Base-by-base conservation (phyloP, 345 rosid species). In the Moricandia arvensis region DNA sequence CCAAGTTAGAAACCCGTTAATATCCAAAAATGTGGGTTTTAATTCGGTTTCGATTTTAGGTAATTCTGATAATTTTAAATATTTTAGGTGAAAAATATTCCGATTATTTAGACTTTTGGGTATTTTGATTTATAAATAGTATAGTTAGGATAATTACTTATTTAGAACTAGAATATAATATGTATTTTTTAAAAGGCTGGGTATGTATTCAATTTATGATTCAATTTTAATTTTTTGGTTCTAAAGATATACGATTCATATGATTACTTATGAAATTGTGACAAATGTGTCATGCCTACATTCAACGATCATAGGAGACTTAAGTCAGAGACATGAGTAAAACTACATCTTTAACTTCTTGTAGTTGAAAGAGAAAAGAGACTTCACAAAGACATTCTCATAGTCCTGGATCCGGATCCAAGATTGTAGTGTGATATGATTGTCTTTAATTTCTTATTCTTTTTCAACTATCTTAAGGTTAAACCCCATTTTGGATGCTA, bases 371-470 rank as follows among this genome's bases (percentile, higher is more conserved):
- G 43, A 63, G 13, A 59, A 54, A 54, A 43, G 75, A 70, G 80
- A 69, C 65, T 41, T 76, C 51, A 70, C 80, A 41, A 63, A 63
- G 76, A 77, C 45, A 77, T 71, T 77, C 63, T 59, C 73, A 34
- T 26, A 45, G 51, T 37, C 63, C 29, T 76, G 75, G 47, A 70
- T 70, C 66, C 6, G 54, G 49, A 77, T 64, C 72, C 76, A 64
- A 65, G 33, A 33, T 8, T 63, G 41, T 68, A 61, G 17, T 41
- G 17, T 41, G 26, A 27, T 60, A 68, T 49, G 54, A 53, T 60
- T 8, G 26, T 60, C 13, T 3, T 43, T 63, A 53, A 31, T 12
- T 47, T 70, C 80, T 77, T 63, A 70, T 70, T 70, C 38, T 31
- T 55, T 35, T 54, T 61, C 3, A 16, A 49, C 8, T 49, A 49